Percentiles rank a stretch among this genome's conserved stretches.
phyloP scores from a whole-genome alignment of 768 basidiomycete species.

The Kondoa subrosea region DNA sequence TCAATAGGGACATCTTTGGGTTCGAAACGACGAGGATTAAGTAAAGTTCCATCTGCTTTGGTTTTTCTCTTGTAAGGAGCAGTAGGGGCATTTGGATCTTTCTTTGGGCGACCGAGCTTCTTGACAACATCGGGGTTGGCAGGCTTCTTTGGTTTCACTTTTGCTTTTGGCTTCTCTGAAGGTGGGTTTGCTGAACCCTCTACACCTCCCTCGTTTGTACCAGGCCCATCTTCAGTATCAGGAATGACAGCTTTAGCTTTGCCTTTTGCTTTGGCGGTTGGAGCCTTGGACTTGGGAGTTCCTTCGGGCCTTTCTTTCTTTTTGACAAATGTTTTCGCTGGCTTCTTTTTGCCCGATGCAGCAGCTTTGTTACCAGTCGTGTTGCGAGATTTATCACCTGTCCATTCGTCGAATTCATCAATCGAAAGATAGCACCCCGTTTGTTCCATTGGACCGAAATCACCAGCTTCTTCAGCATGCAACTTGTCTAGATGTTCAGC shows the following conservation, averaged over 20 bases:
- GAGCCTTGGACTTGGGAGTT: not conserved
- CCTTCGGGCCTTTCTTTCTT: not conserved
- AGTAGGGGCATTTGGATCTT: not conserved
- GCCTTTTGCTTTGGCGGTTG: not conserved
- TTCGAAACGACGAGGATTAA: not conserved
- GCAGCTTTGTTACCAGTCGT: not conserved
- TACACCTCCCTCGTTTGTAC: not conserved
- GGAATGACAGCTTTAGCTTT: not conserved
- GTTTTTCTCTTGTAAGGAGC: not conserved
- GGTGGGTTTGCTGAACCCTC: not conserved
- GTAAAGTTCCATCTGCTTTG: not conserved
- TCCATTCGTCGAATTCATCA: slow-evolving; percentile 11
- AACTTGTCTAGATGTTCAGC: not conserved
- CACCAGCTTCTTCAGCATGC: slow-evolving; percentile 9
- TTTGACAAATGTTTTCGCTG: too few species aligned
- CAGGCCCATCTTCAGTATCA: not conserved
- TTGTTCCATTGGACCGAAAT: not conserved
- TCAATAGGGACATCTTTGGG: slow-evolving; percentile 1
- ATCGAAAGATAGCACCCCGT: slow-evolving; percentile 9
- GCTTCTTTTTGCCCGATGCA: not conserved
- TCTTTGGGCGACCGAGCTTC: slow-evolving; percentile 16
- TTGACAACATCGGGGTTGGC: not conserved
- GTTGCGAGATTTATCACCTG: not conserved
- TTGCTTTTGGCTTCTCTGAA: slow-evolving; percentile 2
- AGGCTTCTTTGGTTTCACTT: not conserved